Conservation (phyloP, 306 rosid genomes). For the Malus fusca region DNA sequence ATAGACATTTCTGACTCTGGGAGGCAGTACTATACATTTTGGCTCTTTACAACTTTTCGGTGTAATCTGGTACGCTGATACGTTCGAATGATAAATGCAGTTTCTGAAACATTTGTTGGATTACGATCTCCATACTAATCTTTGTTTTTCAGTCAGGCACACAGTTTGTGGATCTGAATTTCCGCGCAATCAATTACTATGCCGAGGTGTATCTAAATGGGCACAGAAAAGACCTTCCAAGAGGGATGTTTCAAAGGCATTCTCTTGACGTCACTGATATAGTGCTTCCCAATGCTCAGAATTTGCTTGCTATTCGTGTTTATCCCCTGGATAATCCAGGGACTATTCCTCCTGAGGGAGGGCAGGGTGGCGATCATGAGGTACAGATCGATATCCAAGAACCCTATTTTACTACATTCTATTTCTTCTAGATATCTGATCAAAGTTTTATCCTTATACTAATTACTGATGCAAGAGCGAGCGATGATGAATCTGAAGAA, state of each 20-base stretch:
- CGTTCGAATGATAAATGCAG: background rate
- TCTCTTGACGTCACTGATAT: conserved; percentile 73
- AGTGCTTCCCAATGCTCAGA: conserved; percentile 54
- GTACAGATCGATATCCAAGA: conserved; percentile 15
- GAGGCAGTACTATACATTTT: conserved; percentile 75
- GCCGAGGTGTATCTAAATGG: conserved; percentile 85
- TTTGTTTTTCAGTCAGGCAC: conserved; percentile 43
- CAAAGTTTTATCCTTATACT: background rate
- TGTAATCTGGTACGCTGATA: conserved; percentile 50
- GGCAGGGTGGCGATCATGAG: conserved; percentile 99
- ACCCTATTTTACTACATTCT: background rate
- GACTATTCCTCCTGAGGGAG: conserved; percentile 62
- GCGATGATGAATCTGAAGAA: conserved; percentile 8
- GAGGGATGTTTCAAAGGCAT: conserved; percentile 94
- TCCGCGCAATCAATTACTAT: conserved; percentile 84
- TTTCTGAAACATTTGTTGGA: background rate
- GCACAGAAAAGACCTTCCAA: conserved; percentile 53
- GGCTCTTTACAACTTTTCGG: conserved; percentile 72
- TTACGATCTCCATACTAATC: background rate
- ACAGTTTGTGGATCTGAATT: conserved; percentile 75
- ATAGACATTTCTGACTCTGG: conserved; percentile 90
- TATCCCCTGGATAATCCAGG: conserved; percentile 98
- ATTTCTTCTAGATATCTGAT: background rate
- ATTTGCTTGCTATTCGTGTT: conserved; percentile 86
- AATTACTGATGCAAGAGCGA: background rate